Base-by-base conservation (phyloP, 2,329 filamentous ascomycete species). In the Cyphellophora attinorum region DNA sequence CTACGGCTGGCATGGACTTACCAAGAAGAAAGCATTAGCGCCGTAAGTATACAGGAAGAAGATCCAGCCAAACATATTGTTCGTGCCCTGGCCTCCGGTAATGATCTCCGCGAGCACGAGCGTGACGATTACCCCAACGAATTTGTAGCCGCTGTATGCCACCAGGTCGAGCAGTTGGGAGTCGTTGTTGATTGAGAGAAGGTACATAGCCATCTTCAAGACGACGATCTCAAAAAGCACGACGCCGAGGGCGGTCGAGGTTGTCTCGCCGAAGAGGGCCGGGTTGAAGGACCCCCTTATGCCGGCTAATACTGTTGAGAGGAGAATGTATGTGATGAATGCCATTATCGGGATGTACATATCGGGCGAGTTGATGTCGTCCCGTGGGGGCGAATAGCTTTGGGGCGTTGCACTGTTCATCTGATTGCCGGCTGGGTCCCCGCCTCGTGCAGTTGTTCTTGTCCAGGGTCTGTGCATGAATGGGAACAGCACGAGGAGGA, bases 291-390 rank as follows among this genome's bases (percentile, higher is more conserved):
- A 78, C 17, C 91, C 89, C 34, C 85, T 75, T 29, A 98, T 71
- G 28, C 91, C 91, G 6, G 89, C 89, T 36, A 98, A 71, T 27
- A 96, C 71, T 1, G 89, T 91, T 4, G 85, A 93, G 8, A 98
- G 74, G 19, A 98, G 79, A 46, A 98, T 93, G 60, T 98, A 98
- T 15, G 91, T 98, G 30, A 96, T 86, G 34, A 98, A 70, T 2
- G 91, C 89, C 91, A 98, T 98, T 53, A 93, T 81, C 39, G 88
- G 88, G 51, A 98, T 98, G 65, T 98, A 98, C 88, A 98, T 96
- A 62, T 98, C 91, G 11, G 93, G 91, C 46, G 85, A 93, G 63
- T 98, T 98, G 60, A 96, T 70, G 55, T 98, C 91, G 59, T 98
- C 89, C 45, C 91, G 74, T 2, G 91, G 91, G 4, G 91, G 85